A percentile compares a stretch with the other conserved stretches of the same genome.
phyloP scores from a whole-genome alignment of 371 early-diverging fungal species.

The Lichtheimia ramosa region DNA sequence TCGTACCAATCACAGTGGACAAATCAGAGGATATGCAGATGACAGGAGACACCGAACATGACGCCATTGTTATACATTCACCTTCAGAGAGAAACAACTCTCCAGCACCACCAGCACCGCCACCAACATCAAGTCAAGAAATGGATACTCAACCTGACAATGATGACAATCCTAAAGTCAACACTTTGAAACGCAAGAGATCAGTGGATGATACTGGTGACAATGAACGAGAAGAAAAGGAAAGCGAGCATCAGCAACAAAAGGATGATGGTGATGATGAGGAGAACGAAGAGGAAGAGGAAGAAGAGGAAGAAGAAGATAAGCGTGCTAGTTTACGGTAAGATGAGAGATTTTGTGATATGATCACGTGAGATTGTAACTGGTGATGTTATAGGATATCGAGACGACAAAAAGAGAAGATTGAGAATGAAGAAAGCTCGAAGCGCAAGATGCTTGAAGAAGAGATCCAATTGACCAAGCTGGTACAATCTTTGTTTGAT shows the following conservation, averaged over 20 bases:
- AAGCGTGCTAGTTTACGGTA: slow-evolving; percentile 56
- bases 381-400: slow-evolving; percentile 42
- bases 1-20: neutral
- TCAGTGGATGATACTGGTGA: neutral
- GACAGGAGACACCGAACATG: neutral
- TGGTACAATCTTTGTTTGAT: slow-evolving; percentile 40
- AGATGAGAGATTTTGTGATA: neutral
- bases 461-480: slow-evolving; percentile 39
- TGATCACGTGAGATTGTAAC: neutral
- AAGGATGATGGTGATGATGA: slow-evolving; percentile 7
- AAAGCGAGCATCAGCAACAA: slow-evolving; percentile 12
- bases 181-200: neutral
- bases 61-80: no score
- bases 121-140: neutral
- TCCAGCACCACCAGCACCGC: neutral
- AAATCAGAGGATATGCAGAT: neutral
- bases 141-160: no score
- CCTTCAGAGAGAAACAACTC: neutral
- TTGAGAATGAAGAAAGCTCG: slow-evolving; percentile 55
- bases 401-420: slow-evolving; percentile 57
- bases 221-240: neutral
- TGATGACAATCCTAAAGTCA: neutral
- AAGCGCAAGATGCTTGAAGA: slow-evolving; percentile 56
- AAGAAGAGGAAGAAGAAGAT: slow-evolving; percentile 39
- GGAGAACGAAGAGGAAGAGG: slow-evolving; percentile 11